Base-by-base conservation (phyloP, 202 grass and related monocot species). In the Dendrocalamus latiflorus region DNA sequence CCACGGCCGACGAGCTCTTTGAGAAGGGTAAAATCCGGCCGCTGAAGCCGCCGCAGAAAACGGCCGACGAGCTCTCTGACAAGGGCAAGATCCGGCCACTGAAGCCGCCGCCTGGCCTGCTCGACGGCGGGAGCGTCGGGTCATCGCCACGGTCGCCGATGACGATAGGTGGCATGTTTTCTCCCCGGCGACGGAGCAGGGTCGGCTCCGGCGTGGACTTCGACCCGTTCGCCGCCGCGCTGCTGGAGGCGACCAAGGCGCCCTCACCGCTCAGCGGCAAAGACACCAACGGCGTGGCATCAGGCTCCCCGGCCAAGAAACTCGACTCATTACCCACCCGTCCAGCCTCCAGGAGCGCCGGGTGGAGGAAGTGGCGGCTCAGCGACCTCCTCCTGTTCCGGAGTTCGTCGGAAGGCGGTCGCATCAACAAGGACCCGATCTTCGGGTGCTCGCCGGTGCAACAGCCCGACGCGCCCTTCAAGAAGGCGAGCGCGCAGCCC, bases 321-420 rank as follows among this genome's bases (percentile, higher is more conserved):
- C 43, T n/a, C 81, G 49, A 84, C 22, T 10, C 6, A 30, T 74
- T 55, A 5, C 0, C 73, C 33, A 0, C 25, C 10, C 66, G 78
- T 25, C 74, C 73, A 6, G 51, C 68, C 6, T 74, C 88, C 34
- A 83, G 56, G 84, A 86, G 80, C 54, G 54, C 74, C 43, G 74
- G 90, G 17, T 91, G 88, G 89, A 86, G 91, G 65, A 89, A 63
- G 37, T 99, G 93, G 93, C 80, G 93, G 62, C 81, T 99, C 44
- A 93, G 85, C 60, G 96, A 94, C 67, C 81, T 99, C 70, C 93
- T 99, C 54, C 87, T 96, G 55, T 99, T 99, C 81, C 85, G 96
- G 58, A 99, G 93, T 83, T 92, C 93, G 16, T 93, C 93, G 0
- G 93, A 96, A 68, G 91, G 83, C 21, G 69, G 88, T 33, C 90